Evolutionary conservation across 768 basidiomycete genomes (phyloP).

Genomic region (Panaeolus cyanescens): DNA sequence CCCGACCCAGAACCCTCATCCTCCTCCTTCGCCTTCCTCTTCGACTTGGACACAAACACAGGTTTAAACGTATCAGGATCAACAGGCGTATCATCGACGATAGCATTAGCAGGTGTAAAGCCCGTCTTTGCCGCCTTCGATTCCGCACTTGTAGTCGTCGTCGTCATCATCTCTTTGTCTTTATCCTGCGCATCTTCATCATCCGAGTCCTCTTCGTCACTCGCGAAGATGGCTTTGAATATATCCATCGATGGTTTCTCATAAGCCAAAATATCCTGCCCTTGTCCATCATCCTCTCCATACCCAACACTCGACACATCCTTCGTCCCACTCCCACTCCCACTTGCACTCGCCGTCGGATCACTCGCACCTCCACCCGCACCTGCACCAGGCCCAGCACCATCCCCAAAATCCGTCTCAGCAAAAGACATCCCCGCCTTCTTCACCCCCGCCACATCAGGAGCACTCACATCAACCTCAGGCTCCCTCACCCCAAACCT

Average conservation of each 20-base stretch:
- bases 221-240: constrained; percentile 98
- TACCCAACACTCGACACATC: constrained; percentile 83
- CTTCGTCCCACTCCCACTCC: constrained; percentile 34
- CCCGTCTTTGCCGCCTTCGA: constrained; percentile 11
- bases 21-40: constrained; percentile 46
- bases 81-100: constrained; percentile 28
- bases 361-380: constrained; percentile 13
- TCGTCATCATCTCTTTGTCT: neutral
- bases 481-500: constrained; percentile 93
- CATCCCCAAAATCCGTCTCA: constrained; percentile 3
- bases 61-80: constrained; percentile 85
- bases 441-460: constrained; percentile 25
- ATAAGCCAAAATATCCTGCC: constrained; percentile 85
- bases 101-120: constrained; percentile 15
- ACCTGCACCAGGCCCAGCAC: constrained; percentile 4
- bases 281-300: constrained; percentile 91
- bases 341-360: neutral
- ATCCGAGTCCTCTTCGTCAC: constrained; percentile 86
- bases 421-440: constrained; percentile 1
- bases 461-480: constrained; percentile 53
- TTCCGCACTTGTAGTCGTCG: constrained; percentile 13
- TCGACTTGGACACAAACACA: constrained; percentile 75
- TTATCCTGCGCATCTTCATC: constrained; percentile 52
- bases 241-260: constrained; percentile 87
- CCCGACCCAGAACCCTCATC: constrained; percentile 37